Percentiles rank a stretch among this genome's conserved stretches.
phyloP scores from a whole-genome alignment of 352 stramenopile species.

The Thraustochytrium striatum region DNA sequence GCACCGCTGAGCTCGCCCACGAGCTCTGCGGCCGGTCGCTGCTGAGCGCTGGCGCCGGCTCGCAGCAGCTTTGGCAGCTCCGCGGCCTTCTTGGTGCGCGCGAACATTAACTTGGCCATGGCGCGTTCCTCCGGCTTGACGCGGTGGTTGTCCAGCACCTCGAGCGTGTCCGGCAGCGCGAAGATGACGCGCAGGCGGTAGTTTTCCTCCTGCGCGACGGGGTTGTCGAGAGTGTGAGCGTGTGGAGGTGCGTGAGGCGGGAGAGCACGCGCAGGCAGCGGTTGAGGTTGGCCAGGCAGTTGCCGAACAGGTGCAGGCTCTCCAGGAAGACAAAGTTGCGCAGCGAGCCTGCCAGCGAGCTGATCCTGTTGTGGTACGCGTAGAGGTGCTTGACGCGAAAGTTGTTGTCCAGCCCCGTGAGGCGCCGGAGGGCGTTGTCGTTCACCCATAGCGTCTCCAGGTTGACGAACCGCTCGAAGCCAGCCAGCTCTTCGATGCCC shows the following conservation, averaged over 20 bases:
- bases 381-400: slow-evolving; percentile 80
- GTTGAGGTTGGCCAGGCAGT: slow-evolving; percentile 71
- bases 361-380: slow-evolving; percentile 71
- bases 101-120: slow-evolving; percentile 53
- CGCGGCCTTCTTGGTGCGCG: not conserved
- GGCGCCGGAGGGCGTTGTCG: slow-evolving; percentile 64
- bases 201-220: slow-evolving; percentile 70
- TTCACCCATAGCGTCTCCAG: slow-evolving; percentile 82
- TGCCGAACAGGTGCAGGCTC: slow-evolving; percentile 70
- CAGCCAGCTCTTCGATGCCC: slow-evolving; percentile 68
- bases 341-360: slow-evolving; percentile 30
- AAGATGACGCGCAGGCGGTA: slow-evolving; percentile 75
- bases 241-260: slow-evolving; percentile 64
- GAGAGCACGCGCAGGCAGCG: slow-evolving; percentile 59
- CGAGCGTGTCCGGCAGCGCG: slow-evolving; percentile 64
- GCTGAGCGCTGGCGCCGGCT: not conserved
- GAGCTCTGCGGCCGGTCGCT: not conserved
- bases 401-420: slow-evolving; percentile 71
- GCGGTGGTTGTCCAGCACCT: slow-evolving; percentile 70
- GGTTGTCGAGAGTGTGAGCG: slow-evolving; percentile 74
- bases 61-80: not conserved
- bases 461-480: slow-evolving; percentile 78
- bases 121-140: slow-evolving; percentile 67
- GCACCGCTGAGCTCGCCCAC: slow-evolving; percentile 23
- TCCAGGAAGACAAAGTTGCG: slow-evolving; percentile 71